phyloP scores from a whole-genome alignment of 2,329 filamentous ascomycete species.

The Nemania sp. region DNA sequence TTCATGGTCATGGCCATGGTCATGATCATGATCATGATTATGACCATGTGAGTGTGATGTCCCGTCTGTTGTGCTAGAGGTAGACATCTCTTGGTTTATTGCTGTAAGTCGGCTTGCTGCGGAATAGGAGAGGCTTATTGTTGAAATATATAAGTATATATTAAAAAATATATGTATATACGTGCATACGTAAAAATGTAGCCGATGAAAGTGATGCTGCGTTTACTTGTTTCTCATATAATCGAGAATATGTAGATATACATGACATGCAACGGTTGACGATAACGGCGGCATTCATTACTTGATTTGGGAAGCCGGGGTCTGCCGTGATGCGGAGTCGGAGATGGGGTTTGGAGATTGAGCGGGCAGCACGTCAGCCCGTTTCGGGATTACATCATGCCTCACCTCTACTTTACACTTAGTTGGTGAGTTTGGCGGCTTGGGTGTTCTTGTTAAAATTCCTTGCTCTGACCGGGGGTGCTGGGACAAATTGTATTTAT shows the following conservation, averaged over 20 bases:
- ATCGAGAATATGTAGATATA: too few relatives aligned
- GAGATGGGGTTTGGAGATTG: neutral
- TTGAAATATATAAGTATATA: neutral
- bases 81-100: neutral
- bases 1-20: neutral
- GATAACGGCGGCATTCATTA: neutral
- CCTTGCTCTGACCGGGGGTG: too few relatives aligned
- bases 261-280: too few relatives aligned
- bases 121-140: neutral
- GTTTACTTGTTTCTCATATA: neutral
- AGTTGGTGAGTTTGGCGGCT: neutral
- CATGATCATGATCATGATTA: too few relatives aligned
- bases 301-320: neutral
- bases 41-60: too few relatives aligned
- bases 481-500: too few relatives aligned
- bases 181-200: too few relatives aligned
- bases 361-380: conserved; percentile 1
- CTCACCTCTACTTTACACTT: neutral
- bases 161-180: neutral
- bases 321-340: conserved; percentile 2
- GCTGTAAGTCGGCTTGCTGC: neutral
- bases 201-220: neutral
- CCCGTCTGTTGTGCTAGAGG: neutral
- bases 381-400: conserved; percentile 3
- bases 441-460: too few relatives aligned